Base-by-base conservation (phyloP, 2,329 filamentous ascomycete species). In the Penicillium sp. region DNA sequence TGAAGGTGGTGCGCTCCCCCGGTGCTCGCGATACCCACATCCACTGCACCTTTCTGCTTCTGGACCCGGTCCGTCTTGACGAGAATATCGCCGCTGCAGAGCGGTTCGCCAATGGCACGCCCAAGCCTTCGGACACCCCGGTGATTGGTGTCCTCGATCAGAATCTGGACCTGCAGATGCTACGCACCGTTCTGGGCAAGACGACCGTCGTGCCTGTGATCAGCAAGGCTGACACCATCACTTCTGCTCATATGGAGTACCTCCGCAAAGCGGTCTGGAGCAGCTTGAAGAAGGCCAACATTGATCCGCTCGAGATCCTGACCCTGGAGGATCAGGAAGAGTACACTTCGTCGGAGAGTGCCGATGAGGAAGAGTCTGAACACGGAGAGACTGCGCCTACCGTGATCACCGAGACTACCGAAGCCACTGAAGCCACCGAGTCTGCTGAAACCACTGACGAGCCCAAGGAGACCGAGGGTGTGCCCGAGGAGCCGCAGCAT, bases 11-110 rank as follows among this genome's bases (percentile, higher is more conserved):
- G 45, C 84, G 92, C 55, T 88, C 89, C 36, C 90, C 92, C 16
- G 90, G 89, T 39, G 84, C 86, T 48, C 85, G 88, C 61, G 92
- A 98, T 69, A 95, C 90, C 34, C 92, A 98, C 64, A 95, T 98
- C 50, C 92, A 98, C 62, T 93, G 87, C 51, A 88, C 88, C 37
- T 95, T 98, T 67, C 74, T 96, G 39, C 72, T 98, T 38, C 78
- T 98, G 37, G 92, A 98, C 61, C 92, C 92, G 1, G 73, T 80
- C 35, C 82, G 85, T 30, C 78, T 98, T 15, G 89, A 95, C 57
- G 75, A 80, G 51, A 95, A 90, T 55, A 80, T 93, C 31, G 76
- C 82, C 15, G 74, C 79, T 1, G 76, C 79, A 13, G 79, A 80
- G 54, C 74, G 74, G 39, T 64, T 72, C 7, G 61, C 70, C 22